phyloP scores from a whole-genome alignment of 2,329 filamentous ascomycete species.

The Trichoderma pleuroti region DNA sequence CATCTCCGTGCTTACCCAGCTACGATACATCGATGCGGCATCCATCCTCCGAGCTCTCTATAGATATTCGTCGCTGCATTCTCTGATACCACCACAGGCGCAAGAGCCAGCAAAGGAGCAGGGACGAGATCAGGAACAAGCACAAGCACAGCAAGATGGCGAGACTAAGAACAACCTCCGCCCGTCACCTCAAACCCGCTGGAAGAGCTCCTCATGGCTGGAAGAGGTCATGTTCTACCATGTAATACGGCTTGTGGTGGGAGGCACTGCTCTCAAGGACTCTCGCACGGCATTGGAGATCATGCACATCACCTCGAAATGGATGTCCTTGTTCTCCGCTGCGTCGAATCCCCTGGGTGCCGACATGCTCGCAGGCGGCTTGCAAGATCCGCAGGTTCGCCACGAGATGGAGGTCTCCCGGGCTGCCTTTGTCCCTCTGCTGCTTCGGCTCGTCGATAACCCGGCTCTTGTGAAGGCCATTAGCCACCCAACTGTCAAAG shows the following conservation, averaged over 20 bases:
- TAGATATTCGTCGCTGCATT: conserved; percentile 54
- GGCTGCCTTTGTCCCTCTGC: conserved; percentile 60
- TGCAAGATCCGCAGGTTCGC: conserved; percentile 42
- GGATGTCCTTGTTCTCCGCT: conserved; percentile 57
- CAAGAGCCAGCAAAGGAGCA: conserved; percentile 11
- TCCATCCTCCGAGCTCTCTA: conserved; percentile 55
- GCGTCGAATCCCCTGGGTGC: conserved; percentile 47
- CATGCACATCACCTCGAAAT: conserved; percentile 49
- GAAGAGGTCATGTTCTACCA: conserved; percentile 94
- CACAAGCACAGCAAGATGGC: neutral
- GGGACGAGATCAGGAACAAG: neutral
- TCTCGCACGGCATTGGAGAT: conserved; percentile 49
- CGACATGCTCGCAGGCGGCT: conserved; percentile 46
- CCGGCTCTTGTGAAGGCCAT: conserved; percentile 52
- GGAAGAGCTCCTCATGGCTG: conserved; percentile 56
- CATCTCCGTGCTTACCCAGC: conserved; percentile 51
- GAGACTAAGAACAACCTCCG: conserved; percentile 24
- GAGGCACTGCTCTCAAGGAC: conserved; percentile 47
- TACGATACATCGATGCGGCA: conserved; percentile 50
- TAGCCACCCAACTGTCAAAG: conserved; percentile 50
- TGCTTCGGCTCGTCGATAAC: conserved; percentile 61
- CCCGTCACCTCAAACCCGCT: conserved; percentile 35
- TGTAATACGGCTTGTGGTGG: conserved; percentile 79
- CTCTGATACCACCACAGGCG: conserved; percentile 16
- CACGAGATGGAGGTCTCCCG: conserved; percentile 60